Percentiles rank a stretch among this genome's conserved stretches.
Conservation (phyloP, 495 filamentous ascomycete genomes). For the Margaritispora aquatica region DNA sequence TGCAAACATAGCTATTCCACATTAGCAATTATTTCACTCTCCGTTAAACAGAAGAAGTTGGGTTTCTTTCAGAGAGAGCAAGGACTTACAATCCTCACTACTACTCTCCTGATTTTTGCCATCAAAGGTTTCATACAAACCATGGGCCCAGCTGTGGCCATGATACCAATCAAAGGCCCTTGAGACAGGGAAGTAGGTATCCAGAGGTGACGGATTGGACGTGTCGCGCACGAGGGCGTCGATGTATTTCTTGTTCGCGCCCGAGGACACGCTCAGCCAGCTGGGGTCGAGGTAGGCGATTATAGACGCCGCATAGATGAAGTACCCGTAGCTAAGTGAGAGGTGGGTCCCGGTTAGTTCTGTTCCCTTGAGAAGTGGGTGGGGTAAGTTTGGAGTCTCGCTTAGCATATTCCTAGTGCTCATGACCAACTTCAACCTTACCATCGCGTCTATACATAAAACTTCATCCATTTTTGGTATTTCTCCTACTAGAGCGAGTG, state of each 20-base stretch:
- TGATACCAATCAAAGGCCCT: slow-evolving; percentile 90
- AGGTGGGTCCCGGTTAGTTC: background rate
- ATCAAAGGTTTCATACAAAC: slow-evolving; percentile 84
- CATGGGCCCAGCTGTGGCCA: slow-evolving; percentile 94
- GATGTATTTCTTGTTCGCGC: slow-evolving; percentile 67
- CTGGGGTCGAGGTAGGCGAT: slow-evolving; percentile 72
- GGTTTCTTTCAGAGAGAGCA: no score
- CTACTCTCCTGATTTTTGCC: slow-evolving; percentile 91
- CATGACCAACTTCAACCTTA: no score
- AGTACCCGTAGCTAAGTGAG: slow-evolving; percentile 57
- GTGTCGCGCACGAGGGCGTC: slow-evolving; percentile 73
- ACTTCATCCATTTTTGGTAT: no score
- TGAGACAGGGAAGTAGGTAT: slow-evolving; percentile 79
- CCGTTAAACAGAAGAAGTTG: no score
- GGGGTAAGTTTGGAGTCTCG: no score
- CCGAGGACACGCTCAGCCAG: slow-evolving; percentile 48
- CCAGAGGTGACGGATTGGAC: slow-evolving; percentile 65
- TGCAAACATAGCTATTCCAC: slow-evolving; percentile 73
- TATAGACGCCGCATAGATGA: slow-evolving; percentile 81
- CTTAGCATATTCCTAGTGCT: no score
- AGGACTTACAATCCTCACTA: slow-evolving; percentile 91
- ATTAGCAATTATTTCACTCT: no score
- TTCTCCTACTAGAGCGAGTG: no score
- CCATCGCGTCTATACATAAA: no score
- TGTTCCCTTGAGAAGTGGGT: background rate